Conservation (phyloP, 768 basidiomycete species). For the Cyclocybe cylindracea region DNA sequence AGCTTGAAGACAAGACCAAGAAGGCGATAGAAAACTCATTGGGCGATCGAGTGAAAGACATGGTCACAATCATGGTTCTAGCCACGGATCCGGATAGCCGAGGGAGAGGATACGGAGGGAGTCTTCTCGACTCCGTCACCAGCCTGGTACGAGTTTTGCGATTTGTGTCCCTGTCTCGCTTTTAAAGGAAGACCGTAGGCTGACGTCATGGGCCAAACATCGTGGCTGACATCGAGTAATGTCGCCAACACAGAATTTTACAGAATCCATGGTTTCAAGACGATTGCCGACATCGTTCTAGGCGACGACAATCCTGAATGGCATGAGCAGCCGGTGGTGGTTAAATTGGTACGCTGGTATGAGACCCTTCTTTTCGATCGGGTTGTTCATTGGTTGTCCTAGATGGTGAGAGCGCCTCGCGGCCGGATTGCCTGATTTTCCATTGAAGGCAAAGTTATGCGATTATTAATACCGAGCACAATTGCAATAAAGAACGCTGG, state of each 20-base stretch:
- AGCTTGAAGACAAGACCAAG: constrained; percentile 12
- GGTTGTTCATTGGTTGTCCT: not conserved
- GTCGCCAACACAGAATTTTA: constrained; percentile 21
- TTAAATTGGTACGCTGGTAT: constrained; percentile 16
- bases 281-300: constrained; percentile 15
- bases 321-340: constrained; percentile 18
- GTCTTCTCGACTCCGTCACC: constrained; percentile 21
- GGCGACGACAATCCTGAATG: constrained; percentile 26
- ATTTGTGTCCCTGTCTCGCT: not conserved
- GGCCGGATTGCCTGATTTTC: not conserved
- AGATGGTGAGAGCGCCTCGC: constrained; percentile 23
- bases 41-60: constrained; percentile 18
- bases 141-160: constrained; percentile 15
- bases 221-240: constrained; percentile 22
- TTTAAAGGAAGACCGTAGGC: constrained; percentile 11
- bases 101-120: constrained; percentile 22
- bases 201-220: constrained; percentile 15
- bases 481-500: not conserved
- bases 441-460: too few species aligned
- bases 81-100: constrained; percentile 19
- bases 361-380: constrained; percentile 3
- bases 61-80: constrained; percentile 20
- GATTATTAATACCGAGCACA: too few species aligned
- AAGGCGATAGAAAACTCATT: constrained; percentile 14
- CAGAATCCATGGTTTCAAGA: constrained; percentile 22